A percentile compares a stretch with the other conserved stretches of the same genome.
Conservation (phyloP, 805 yeast genomes). For the Cyberlindnera maritima region DNA sequence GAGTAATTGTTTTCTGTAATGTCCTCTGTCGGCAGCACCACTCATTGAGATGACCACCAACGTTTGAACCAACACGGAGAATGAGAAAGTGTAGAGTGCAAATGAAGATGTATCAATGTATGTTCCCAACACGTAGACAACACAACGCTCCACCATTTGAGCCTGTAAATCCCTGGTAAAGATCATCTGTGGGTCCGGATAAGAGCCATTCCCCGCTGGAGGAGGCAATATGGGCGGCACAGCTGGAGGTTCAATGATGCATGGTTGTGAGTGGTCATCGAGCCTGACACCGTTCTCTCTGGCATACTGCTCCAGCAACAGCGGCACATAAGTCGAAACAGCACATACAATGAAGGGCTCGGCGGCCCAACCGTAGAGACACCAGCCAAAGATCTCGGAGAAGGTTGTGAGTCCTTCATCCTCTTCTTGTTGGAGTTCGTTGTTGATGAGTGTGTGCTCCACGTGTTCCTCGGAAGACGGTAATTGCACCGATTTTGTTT, state of each 20-base stretch:
- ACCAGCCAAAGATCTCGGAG: conserved; percentile 61
- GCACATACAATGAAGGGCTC: conserved; percentile 82
- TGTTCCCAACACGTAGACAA: conserved; percentile 40
- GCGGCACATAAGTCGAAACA: conserved; percentile 74
- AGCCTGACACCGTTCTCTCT: conserved; percentile 66
- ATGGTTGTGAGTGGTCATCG: conserved; percentile 56
- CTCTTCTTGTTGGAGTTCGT: not conserved
- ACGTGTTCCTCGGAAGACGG: not conserved
- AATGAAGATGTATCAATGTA: conserved; percentile 71
- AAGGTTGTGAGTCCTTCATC: conserved; percentile 32
- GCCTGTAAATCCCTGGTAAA: conserved; percentile 5
- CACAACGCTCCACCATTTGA: conserved; percentile 36
- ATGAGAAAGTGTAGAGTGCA: conserved; percentile 70
- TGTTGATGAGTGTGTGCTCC: not conserved
- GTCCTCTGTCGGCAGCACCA: conserved; percentile 67
- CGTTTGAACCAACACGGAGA: conserved; percentile 72
- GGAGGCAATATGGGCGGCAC: conserved; percentile 11
- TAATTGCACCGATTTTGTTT: not conserved
- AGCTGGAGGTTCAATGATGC: conserved; percentile 37
- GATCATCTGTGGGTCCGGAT: not conserved
- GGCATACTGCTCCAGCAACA: conserved; percentile 68
- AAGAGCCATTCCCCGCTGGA: conserved; percentile 5
- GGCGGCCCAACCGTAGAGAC: conserved; percentile 67
- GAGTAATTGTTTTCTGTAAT: conserved; percentile 54
- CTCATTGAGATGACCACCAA: conserved; percentile 67